Conservation (phyloP, 2,329 filamentous ascomycete genomes). For the Fusarium floridanum region DNA sequence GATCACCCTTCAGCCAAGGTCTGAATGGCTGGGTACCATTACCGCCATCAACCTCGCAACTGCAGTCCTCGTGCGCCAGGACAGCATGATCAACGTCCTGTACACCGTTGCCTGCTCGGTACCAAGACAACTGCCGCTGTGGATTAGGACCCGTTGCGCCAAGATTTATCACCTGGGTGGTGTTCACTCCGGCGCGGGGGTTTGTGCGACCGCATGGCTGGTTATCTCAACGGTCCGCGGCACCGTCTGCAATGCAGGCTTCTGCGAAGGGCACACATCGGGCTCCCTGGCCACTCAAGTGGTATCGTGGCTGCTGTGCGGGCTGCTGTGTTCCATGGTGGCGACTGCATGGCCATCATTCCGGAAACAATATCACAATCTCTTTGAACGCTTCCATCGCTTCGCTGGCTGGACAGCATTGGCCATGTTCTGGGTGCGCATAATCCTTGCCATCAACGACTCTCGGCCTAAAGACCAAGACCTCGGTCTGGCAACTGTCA, state of each 20-base stretch:
- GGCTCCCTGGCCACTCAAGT: conserved; percentile 58
- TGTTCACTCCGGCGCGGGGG: conserved; percentile 63
- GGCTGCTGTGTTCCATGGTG: conserved; percentile 71
- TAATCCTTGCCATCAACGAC: conserved; percentile 66
- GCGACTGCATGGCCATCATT: conserved; percentile 73
- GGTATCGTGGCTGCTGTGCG: conserved; percentile 69
- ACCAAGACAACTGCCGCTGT: conserved; percentile 60
- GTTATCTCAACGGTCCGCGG: conserved; percentile 57
- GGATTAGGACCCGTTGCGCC: conserved; percentile 61
- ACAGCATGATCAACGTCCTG: conserved; percentile 64
- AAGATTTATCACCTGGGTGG: conserved; percentile 67
- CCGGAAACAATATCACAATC: conserved; percentile 73
- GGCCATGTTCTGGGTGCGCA: conserved; percentile 73
- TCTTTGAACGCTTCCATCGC: conserved; percentile 78
- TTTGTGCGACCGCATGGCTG: conserved; percentile 64
- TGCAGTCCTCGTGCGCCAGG: conserved; percentile 66
- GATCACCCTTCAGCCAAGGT: conserved; percentile 50
- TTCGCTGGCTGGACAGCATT: conserved; percentile 80
- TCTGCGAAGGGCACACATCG: conserved; percentile 47
- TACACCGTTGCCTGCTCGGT: conserved; percentile 62
- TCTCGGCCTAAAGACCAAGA: conserved; percentile 51
- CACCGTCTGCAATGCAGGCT: conserved; percentile 52
- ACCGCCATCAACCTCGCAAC: conserved; percentile 63
- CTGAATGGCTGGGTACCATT: conserved; percentile 57
- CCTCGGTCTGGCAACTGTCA: conserved; percentile 54